Evolutionary conservation across 768 basidiomycete species (phyloP).

Genomic region (Auriscalpium vulgare): DNA sequence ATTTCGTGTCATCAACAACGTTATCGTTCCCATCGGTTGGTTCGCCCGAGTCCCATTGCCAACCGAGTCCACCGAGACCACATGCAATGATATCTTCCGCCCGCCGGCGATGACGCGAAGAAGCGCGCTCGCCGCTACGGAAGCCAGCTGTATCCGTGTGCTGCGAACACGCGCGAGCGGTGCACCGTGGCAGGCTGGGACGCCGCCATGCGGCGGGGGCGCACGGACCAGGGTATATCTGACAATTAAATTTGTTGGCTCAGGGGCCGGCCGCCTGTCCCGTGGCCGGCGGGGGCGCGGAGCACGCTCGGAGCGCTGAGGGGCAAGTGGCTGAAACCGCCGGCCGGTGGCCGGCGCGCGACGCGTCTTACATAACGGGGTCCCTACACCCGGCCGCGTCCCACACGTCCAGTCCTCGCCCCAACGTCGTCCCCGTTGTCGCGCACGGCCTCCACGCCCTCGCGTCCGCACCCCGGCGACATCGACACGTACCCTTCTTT

Average conservation of each 20-base stretch:
- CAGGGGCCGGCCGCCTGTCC: background rate
- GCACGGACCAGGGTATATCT: too few species aligned
- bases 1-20: slow-evolving; percentile 1
- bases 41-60: background rate
- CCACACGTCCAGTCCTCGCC: slow-evolving; percentile 14
- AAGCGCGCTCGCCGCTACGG: background rate
- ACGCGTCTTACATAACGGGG: slow-evolving; percentile 16
- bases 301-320: slow-evolving; percentile 2
- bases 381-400: slow-evolving; percentile 14
- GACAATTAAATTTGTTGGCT: background rate
- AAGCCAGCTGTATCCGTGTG: too few species aligned
- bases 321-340: slow-evolving; percentile 2
- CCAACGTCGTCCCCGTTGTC: slow-evolving; percentile 2
- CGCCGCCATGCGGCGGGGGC: too few species aligned
- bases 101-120: slow-evolving; percentile 11
- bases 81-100: too few species aligned
- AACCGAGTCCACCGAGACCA: too few species aligned
- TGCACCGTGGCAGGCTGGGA: too few species aligned
- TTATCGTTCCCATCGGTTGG: slow-evolving; percentile 10
- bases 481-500: background rate
- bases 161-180: too few species aligned
- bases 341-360: slow-evolving; percentile 15
- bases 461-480: background rate
- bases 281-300: background rate
- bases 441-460: background rate